Evolutionary conservation across 129 eudicot genomes (phyloP), one percentile per base, ranked within the genome.

Genomic region (Saposhnikovia divaricata): DNA sequence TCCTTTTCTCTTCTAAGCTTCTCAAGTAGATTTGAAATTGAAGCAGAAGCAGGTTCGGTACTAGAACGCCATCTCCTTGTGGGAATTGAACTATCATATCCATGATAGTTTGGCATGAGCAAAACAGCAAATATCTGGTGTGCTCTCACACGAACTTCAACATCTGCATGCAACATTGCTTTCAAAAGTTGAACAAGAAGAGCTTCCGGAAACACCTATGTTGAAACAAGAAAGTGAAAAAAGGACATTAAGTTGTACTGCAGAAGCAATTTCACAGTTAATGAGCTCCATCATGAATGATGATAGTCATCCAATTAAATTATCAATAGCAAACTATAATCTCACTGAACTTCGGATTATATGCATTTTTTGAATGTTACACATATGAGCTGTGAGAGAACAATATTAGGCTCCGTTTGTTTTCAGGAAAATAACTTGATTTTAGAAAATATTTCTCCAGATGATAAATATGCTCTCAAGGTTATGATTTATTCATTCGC

Each of bases 191-290:
- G 99, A 53, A 90, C 84, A 69, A 92, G 92, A 81, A 92, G 97
- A 28, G 87, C 91, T 80, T 95, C 99, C 6, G 99, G 99, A 83
- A 95, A 92, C 79, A 83, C 96, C 99, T 90, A 79, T 13, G n/a
- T 27, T n/a, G 78, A 45, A 13, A 45, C 5, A 9, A 72, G 12
- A 72, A 45, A n/a, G 37, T 39, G 34, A 47, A 74, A 8, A 6
- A 74, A 14, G 76, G 19, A 75, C 25, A 31, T 51, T 75, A 46
- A 13, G 42, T 31, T 23, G 63, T 46, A 46, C 37, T 1, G 18
- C 14, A 75, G 38, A 73, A 73, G 34, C 27, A 42, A 28, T 73
- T 43, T 44, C 38, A n/a, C 53, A 5, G 38, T 23, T 13, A 73
- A 47, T 21, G 37, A n/a, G 53, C 55, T 44, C 18, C 47, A 71